Evolutionary conservation across 2,329 filamentous ascomycete species (phyloP), one percentile per base, ranked within the genome.

Genomic region (Trichothecium roseum): DNA sequence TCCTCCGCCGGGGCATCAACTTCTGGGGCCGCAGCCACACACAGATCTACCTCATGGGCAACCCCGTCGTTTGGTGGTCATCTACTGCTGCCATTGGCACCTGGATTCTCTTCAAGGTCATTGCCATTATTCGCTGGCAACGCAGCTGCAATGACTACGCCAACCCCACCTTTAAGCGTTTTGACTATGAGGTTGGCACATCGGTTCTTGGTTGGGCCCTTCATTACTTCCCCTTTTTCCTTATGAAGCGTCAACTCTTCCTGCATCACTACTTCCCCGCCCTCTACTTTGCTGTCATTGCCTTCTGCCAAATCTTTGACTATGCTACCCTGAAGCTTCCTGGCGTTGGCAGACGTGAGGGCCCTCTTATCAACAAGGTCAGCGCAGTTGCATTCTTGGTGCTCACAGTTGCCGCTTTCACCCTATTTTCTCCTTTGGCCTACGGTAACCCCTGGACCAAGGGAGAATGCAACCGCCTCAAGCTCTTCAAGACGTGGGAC

Each of bases 161-260:
- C 40, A 78, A 82, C 55, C 58, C 77, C 33, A 82, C 74, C 28
- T 94, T 96, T 71, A 94, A 94, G 66, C 85, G 91, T 38, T 98
- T 96, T 57, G 91, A 96, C 61, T 96, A 95, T 54, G 91, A 98
- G 61, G 77, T 96, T 40, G 91, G 91, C 42, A 85, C 79, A 36
- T 86, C 78, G 14, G 82, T 95, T 22, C 74, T 98, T 8, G 91
- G 84, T 46, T 98, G 91, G 91, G 86, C 84, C 32, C 81, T 98
- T 59, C 91, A 98, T 63, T 98, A 95, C 68, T 78, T 94, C 59
- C 89, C 89, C 35, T 98, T 98, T 69, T 98, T 79, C 66, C 77
- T 95, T 44, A 98, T 98, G 89, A 89, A 89, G 38, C 87, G 89
- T 49, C 89, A 98, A 59, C 79, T 95, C 45, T 98, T 98, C 78